Percentiles rank a stretch among this genome's conserved stretches.
phyloP scores from a whole-genome alignment of 78 protist species.

The Dictyostelium discoideum region dicty_2.7 NC_007090.3:1262001-1262500 shows the following conservation, averaged over 20 bases:
- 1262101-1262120: slow-evolving; percentile 54
- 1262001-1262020: background rate
- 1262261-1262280: slow-evolving; percentile 62
- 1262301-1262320: slow-evolving; percentile 6
- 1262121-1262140: slow-evolving; percentile 56
- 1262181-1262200: slow-evolving; percentile 3
- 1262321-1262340: background rate
- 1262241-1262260: background rate
- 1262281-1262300: slow-evolving; percentile 63
- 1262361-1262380: background rate
- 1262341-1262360: background rate
- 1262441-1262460: slow-evolving; percentile 27
- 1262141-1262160: slow-evolving; percentile 38
- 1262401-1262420: background rate
- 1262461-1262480: slow-evolving; percentile 70
- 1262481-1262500: slow-evolving; percentile 65
- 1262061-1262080: slow-evolving; percentile 19
- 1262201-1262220: slow-evolving; percentile 20
- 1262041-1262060: slow-evolving; percentile 65
- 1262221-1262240: slow-evolving; percentile 43
- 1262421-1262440: background rate
- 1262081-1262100: slow-evolving; percentile 31
- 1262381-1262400: background rate
- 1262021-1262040: slow-evolving; percentile 31
- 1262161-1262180: slow-evolving; percentile 54